Evolutionary conservation across 2,329 filamentous ascomycete genomes (phyloP), one percentile per base, ranked within the genome.

Genomic region (Sporothrix brasiliensis): DNA sequence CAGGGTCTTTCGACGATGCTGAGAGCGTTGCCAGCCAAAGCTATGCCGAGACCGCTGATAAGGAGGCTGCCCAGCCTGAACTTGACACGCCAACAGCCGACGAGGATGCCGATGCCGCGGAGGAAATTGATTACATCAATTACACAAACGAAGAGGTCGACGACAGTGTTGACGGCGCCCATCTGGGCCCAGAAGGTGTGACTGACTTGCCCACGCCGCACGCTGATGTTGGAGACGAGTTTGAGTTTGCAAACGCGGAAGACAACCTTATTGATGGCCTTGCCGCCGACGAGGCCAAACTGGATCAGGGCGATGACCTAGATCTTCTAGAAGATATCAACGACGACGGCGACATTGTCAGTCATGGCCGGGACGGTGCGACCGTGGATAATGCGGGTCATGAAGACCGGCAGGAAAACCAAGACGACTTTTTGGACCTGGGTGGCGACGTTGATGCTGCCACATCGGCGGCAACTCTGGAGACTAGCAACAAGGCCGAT

Each of bases 391-490:
- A 41, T 10, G 13, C 39, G 16, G 21, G 52, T n/a, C 21, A 49
- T 10, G 52, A 41, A 4, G 27, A 68, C 30, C 61, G 68, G 27
- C 30, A 70, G 14, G 61, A 34, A 27, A 53, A 53, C 16, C 34
- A 71, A 10, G 69, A 75, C 6, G 73, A 73, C 30, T 73, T 70
- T 19, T 60, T 75, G 0, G 71, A 75, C 47, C 68, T 74, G 7
- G 19, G 67, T 13, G 72, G 61, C 2, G 72, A 73, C n/a, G 27
- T 71, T 14, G 70, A 65, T 4, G 63, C 68, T 4, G 49, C 39
- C 2, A 47, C 39, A 2, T 39, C 58, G 27, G 44, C 24, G 4
- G 67, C 47, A 13, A 58, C 50, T 2, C 2, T 49, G 19, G 41
- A 47, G 2, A 14, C 52, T 7, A 13, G 14, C 39, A 49, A 68